Evolutionary conservation across 257 asterid species (phyloP).

Genomic region (Ocimum tenuiflorum): DNA sequence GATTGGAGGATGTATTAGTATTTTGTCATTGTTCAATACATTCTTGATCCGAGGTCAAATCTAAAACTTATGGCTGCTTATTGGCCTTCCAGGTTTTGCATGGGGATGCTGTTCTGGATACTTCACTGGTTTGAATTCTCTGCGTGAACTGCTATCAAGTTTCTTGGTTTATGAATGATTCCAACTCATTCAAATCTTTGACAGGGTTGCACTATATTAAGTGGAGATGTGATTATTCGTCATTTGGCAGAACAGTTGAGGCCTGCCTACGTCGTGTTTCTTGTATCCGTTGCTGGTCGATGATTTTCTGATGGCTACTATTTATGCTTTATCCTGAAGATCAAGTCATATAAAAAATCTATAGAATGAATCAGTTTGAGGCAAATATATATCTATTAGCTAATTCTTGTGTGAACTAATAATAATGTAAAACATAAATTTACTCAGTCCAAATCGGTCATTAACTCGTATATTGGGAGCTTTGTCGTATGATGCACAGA

Average conservation of each 20-base stretch:
- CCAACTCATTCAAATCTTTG: conserved; percentile 15
- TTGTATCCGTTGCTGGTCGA: conserved; percentile 53
- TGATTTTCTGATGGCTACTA: neutral
- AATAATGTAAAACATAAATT: neutral
- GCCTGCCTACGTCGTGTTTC: conserved; percentile 80
- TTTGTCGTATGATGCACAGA: neutral
- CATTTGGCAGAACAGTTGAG: conserved; percentile 73
- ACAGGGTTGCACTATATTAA: conserved; percentile 93
- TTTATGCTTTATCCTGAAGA: conserved; percentile 7
- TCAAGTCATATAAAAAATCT: neutral
- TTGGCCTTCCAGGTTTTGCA: conserved; percentile 62
- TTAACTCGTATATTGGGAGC: neutral
- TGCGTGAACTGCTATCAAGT: conserved; percentile 7
- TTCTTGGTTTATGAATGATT: conserved; percentile 7
- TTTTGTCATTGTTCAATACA: neutral
- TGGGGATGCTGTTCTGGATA: conserved; percentile 95
- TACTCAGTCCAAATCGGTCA: neutral
- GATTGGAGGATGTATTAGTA: neutral
- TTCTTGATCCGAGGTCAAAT: conserved; percentile 7
- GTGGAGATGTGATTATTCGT: conserved; percentile 89
- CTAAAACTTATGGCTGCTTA: conserved; percentile 17
- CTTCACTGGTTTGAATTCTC: conserved; percentile 59
- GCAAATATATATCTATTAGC: neutral
- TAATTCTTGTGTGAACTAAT: neutral
- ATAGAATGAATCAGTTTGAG: neutral